A percentile compares a stretch with the other conserved stretches of the same genome.
These are phyloP conservation scores for Thermothelomyces thermophilus DNA, from an alignment of 2,329 filamentous ascomycete species.

Conservation along the genomic window DNA sequence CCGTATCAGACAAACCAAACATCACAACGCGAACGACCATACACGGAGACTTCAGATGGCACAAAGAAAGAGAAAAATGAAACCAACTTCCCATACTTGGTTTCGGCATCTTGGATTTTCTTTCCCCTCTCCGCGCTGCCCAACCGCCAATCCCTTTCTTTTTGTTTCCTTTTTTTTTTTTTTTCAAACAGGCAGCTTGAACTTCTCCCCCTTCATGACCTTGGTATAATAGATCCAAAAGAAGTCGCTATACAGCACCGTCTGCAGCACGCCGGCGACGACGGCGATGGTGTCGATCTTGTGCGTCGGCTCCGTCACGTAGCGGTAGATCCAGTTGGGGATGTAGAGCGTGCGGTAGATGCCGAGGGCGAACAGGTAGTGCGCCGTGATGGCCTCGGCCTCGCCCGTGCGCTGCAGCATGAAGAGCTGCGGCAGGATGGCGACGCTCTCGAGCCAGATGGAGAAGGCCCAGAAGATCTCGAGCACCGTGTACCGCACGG, in stretches of 20 bases:
- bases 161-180: not conserved
- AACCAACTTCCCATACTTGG: not conserved
- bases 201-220: constrained; percentile 83
- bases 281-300: constrained; percentile 80
- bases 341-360: constrained; percentile 92
- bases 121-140: not conserved
- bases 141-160: not conserved
- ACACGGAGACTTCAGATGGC: too few relatives aligned
- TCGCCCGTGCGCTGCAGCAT: constrained; percentile 97
- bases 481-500: constrained; percentile 71
- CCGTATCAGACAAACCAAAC: not conserved
- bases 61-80: not conserved
- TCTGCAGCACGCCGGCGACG: constrained; percentile 85
- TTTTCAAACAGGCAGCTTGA: constrained; percentile 70
- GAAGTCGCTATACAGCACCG: constrained; percentile 94
- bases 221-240: constrained; percentile 99
- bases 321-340: constrained; percentile 96
- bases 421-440: constrained; percentile 94
- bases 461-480: constrained; percentile 97
- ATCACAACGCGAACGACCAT: not conserved
- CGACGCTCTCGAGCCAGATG: constrained; percentile 96
- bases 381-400: constrained; percentile 98
- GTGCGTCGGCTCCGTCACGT: constrained; percentile 65
- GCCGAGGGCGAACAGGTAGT: constrained; percentile 92
- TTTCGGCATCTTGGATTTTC: not conserved